Evolutionary conservation across 139 green algal genomes (phyloP).

Genomic region (Micractinium conductrix): DNA sequence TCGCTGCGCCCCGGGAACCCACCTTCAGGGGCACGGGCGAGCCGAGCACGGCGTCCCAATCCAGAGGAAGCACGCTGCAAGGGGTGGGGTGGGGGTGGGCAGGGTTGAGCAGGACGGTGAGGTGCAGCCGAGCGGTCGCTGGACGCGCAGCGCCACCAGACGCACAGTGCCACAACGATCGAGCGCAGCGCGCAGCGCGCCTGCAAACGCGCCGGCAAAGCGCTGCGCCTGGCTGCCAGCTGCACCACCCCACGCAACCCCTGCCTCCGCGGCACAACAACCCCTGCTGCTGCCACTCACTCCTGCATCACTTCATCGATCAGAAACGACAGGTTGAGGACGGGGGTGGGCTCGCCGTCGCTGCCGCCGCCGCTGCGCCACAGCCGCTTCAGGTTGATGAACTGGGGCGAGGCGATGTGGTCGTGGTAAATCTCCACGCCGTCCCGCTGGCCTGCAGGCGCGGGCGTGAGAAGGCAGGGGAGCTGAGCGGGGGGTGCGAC

Average conservation of each 20-base stretch:
- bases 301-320: constrained; percentile 82
- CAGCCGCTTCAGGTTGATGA: constrained; percentile 73
- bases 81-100: too few relatives aligned
- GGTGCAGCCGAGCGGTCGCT: too few relatives aligned
- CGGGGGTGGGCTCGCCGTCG: not conserved
- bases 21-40: constrained; percentile 76
- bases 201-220: too few relatives aligned
- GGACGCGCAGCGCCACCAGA: too few relatives aligned
- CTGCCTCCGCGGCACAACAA: too few relatives aligned
- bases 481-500: not conserved
- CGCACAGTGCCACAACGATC: too few relatives aligned
- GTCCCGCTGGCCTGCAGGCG: constrained; percentile 12
- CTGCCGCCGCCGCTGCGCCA: constrained; percentile 20
- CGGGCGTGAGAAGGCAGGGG: not conserved
- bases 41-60: constrained; percentile 72
- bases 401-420: constrained; percentile 74
- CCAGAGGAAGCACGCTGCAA: constrained; percentile 62
- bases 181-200: too few relatives aligned
- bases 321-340: constrained; percentile 85
- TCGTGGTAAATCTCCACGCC: constrained; percentile 82
- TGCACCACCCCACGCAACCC: too few relatives aligned
- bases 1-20: too few relatives aligned
- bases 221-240: too few relatives aligned
- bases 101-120: too few relatives aligned
- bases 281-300: too few relatives aligned